Conservation (phyloP, 2,329 filamentous ascomycete genomes). For the Colletotrichum neosansevieriae region DNA sequence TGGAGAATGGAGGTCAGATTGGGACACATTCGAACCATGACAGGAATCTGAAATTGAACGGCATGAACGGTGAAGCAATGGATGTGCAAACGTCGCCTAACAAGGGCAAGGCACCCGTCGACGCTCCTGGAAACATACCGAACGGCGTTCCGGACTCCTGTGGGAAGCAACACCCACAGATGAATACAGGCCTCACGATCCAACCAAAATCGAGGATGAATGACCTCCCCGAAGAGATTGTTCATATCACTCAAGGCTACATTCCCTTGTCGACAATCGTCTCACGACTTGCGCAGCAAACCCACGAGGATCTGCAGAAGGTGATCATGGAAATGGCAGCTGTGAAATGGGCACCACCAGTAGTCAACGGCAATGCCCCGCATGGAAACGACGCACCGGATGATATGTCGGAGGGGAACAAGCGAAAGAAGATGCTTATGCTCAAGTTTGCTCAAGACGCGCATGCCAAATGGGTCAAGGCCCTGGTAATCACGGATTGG, state of each 20-base stretch:
- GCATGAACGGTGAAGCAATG: slow-evolving; percentile 54
- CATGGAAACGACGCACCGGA: slow-evolving; percentile 55
- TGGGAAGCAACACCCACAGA: slow-evolving; percentile 42
- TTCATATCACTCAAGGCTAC: slow-evolving; percentile 81
- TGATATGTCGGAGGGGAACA: slow-evolving; percentile 73
- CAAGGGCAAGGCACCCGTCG: slow-evolving; percentile 48
- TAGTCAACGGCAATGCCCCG: slow-evolving; percentile 64
- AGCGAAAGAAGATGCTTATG: slow-evolving; percentile 80
- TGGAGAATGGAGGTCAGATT: slow-evolving; percentile 67
- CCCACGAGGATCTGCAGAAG: slow-evolving; percentile 81
- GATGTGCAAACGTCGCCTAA: slow-evolving; percentile 46
- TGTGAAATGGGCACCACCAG: slow-evolving; percentile 68
- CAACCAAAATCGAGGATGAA: slow-evolving; percentile 57
- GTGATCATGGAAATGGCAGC: slow-evolving; percentile 78
- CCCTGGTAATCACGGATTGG: slow-evolving; percentile 92
- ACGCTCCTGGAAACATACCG: slow-evolving; percentile 44
- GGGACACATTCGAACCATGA: slow-evolving; percentile 68
- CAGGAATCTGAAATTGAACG: slow-evolving; percentile 60
- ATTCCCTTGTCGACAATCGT: slow-evolving; percentile 81
- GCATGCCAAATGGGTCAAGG: slow-evolving; percentile 91
- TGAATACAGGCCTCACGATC: slow-evolving; percentile 29
- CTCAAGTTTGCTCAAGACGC: slow-evolving; percentile 83
- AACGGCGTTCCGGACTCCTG: slow-evolving; percentile 44
- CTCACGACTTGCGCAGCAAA: slow-evolving; percentile 83
- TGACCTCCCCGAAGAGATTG: slow-evolving; percentile 70